A percentile compares a stretch with the other conserved stretches of the same genome.
These are phyloP conservation scores for Simplicillium aogashimaense DNA, from an alignment of 2,329 filamentous ascomycete genomes.

Conservation along the genomic window DNA sequence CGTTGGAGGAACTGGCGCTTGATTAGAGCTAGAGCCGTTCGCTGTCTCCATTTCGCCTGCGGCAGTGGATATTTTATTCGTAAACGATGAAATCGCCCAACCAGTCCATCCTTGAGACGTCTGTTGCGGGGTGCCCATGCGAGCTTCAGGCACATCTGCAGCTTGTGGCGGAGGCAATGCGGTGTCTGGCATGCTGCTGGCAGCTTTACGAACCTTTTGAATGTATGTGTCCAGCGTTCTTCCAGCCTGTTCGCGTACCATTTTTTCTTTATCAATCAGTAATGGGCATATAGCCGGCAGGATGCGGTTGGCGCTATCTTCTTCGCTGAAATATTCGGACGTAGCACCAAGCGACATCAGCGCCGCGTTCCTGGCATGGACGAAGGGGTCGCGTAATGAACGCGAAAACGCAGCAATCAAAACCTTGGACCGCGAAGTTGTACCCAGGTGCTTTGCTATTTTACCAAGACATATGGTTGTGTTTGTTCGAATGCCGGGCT, in stretches of 20 bases:
- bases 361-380: slow-evolving; percentile 85
- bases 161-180: slow-evolving; percentile 57
- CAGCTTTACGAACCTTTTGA: slow-evolving; percentile 70
- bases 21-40: slow-evolving; percentile 33
- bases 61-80: slow-evolving; percentile 79
- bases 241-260: slow-evolving; percentile 82
- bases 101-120: slow-evolving; percentile 66
- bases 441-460: slow-evolving; percentile 80
- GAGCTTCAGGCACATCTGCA: slow-evolving; percentile 45
- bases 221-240: slow-evolving; percentile 86
- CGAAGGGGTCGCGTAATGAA: slow-evolving; percentile 84
- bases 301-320: slow-evolving; percentile 78
- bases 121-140: slow-evolving; percentile 70
- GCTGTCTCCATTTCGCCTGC: slow-evolving; percentile 73
- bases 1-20: slow-evolving; percentile 28
- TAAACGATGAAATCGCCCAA: slow-evolving; percentile 98
- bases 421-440: slow-evolving; percentile 74
- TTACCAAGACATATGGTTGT: slow-evolving; percentile 97
- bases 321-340: slow-evolving; percentile 74
- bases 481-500: slow-evolving; percentile 93
- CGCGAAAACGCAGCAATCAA: slow-evolving; percentile 86
- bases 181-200: slow-evolving; percentile 69
- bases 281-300: slow-evolving; percentile 76
- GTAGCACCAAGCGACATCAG: slow-evolving; percentile 81
- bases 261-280: slow-evolving; percentile 89